Percentiles rank a stretch among this genome's conserved stretches.
Evolutionary conservation across 2,329 filamentous ascomycete species (phyloP).

Genomic region (Coleophoma cylindrospora): DNA sequence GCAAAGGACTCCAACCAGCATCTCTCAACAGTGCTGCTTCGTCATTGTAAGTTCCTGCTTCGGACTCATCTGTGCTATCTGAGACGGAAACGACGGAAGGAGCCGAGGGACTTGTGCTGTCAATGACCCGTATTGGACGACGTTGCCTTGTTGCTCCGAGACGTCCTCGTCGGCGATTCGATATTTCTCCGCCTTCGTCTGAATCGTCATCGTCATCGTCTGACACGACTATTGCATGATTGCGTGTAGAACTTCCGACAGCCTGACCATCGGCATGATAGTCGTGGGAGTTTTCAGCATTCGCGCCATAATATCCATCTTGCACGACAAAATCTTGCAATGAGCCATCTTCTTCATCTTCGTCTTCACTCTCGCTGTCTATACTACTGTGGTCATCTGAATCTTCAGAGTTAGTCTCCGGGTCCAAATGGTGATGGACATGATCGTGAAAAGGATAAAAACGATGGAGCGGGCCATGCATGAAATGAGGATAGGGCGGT

Average conservation of each 20-base stretch:
- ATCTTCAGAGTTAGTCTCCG: conserved; percentile 1
- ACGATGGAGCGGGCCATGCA: background rate
- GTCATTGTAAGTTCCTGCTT: conserved; percentile 19
- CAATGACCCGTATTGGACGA: conserved; percentile 1
- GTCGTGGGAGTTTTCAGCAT: background rate
- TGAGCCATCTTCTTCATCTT: conserved; percentile 22
- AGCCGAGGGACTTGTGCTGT: conserved; percentile 4
- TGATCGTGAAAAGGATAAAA: background rate
- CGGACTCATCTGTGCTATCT: conserved; percentile 19
- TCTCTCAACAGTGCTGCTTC: conserved; percentile 18
- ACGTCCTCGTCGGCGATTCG: conserved; percentile 16
- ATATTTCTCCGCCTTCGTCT: conserved; percentile 24
- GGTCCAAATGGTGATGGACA: conserved; percentile 6
- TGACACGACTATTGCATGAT: conserved; percentile 7
- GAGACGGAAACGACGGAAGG: conserved; percentile 15
- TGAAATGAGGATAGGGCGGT: background rate
- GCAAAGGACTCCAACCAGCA: conserved; percentile 27
- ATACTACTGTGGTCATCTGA: conserved; percentile 10
- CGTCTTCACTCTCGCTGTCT: conserved; percentile 9
- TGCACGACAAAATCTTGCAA: conserved; percentile 22
- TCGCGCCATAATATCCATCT: conserved; percentile 16
- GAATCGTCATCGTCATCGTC: conserved; percentile 25
- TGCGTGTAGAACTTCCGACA: background rate
- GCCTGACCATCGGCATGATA: background rate
- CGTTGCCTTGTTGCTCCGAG: conserved; percentile 2